Evolutionary conservation across 257 asterid genomes (phyloP).

Genomic region (Osmanthus fragrans): DNA sequence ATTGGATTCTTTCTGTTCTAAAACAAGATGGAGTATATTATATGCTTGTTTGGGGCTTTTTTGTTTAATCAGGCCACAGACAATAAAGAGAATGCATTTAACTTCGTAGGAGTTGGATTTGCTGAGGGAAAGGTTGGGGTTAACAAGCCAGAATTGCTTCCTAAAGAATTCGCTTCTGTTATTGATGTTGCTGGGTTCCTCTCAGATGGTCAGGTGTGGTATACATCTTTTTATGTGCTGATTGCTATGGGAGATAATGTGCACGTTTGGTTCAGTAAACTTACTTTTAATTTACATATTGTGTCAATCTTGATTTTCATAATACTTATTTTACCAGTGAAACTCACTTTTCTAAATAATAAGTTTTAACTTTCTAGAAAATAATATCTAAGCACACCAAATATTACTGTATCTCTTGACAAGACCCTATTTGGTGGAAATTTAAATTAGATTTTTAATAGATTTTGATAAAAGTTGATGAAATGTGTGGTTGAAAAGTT

Average conservation of each 20-base stretch:
- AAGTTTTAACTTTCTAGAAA: neutral
- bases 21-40: neutral
- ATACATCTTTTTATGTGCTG: neutral
- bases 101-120: slow-evolving; percentile 58
- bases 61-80: slow-evolving; percentile 6
- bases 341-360: neutral
- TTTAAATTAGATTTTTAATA: too few relatives aligned
- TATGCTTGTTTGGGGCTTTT: neutral
- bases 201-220: slow-evolving; percentile 88
- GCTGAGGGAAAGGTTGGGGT: slow-evolving; percentile 81
- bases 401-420: neutral
- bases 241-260: neutral
- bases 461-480: too few relatives aligned
- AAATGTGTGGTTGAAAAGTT: too few relatives aligned
- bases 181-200: slow-evolving; percentile 97
- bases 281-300: neutral
- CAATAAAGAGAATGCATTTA: neutral
- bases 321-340: neutral
- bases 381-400: neutral
- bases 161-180: slow-evolving; percentile 62
- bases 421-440: neutral
- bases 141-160: slow-evolving; percentile 92
- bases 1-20: neutral
- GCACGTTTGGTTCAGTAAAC: neutral
- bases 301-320: neutral